Evolutionary conservation across 2,329 filamentous ascomycete species (phyloP).

Genomic region (Aspergillus awamori): DNA sequence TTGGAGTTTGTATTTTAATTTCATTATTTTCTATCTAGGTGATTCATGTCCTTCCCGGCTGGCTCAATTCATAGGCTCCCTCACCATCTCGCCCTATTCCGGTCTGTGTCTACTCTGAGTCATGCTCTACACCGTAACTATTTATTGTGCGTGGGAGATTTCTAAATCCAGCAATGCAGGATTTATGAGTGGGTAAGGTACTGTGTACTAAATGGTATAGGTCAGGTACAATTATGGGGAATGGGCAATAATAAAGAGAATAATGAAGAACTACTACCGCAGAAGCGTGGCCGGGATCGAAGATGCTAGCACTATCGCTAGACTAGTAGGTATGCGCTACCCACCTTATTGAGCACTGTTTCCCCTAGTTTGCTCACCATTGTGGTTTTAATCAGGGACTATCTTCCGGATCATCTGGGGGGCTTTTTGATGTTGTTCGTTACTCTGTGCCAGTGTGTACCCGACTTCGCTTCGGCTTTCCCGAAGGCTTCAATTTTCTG

Average conservation of each 20-base stretch:
- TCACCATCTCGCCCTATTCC: too few relatives aligned
- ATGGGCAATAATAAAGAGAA: background rate
- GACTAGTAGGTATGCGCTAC: constrained; percentile 4
- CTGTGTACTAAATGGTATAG: background rate
- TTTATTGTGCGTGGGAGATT: background rate
- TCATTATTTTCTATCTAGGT: background rate
- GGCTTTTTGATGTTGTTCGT: too few relatives aligned
- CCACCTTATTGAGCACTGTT: constrained; percentile 1
- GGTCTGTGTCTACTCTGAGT: too few relatives aligned
- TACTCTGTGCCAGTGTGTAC: background rate
- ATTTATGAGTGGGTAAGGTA: background rate
- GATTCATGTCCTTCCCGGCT: too few relatives aligned
- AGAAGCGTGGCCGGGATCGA: background rate
- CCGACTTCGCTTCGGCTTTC: background rate
- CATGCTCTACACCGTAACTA: background rate
- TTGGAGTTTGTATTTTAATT: background rate
- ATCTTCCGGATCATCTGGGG: constrained; percentile 15
- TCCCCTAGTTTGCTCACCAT: constrained; percentile 2
- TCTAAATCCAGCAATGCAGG: background rate
- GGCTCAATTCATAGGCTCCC: too few relatives aligned
- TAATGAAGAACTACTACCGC: background rate
- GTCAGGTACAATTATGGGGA: background rate
- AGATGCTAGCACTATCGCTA: constrained; percentile 1
- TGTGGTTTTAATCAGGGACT: constrained; percentile 17
- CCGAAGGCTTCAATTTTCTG: background rate